Base-by-base conservation (phyloP, 192 early-diverging fungal genomes). In the Coemansia sp. region DNA sequence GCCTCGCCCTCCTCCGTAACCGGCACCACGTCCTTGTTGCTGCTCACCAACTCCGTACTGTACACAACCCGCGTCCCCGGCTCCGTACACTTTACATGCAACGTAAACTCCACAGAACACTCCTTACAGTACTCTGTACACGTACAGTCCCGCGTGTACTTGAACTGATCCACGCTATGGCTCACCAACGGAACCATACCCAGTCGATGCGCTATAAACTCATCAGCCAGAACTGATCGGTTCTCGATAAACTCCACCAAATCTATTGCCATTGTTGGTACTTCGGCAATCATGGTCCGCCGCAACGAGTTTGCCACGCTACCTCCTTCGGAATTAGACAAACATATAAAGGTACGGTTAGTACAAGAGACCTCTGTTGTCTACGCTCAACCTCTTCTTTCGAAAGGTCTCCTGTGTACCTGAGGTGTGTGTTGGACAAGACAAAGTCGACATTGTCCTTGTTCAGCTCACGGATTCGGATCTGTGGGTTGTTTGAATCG, bases 231-330 rank as follows among this genome's bases (percentile, higher is more conserved):
- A 11, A 95, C 89, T 1, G 91, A 85, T 22, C 89, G 88, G 75
- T 98, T 98, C 8, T 77, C 80, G 43, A 91, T 86, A 60, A 98
- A 88, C 54, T 96, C 86, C 13, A 98, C 96, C 77, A 95, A 78
- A 55, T 98, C 96, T 40, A 98, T 96, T 5, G 96, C 96, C 83
- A 98, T 91, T 5, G 96, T 98, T 10, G 93, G 89, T 16, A 98
- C 93, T 60, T 98, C 96, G 17, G 93, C 86, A 52, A 98, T 92
- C 93, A 98, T 96, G n/a, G 86, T 77, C 39, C 96, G 78, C 38
- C 96, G 82, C 17, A 98, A 64, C 12, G 91, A 80, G 69, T 98
- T 98, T 23, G 96, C 93, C 5, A 98, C 79, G 43, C 48, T 60
- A 48, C 34, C 11, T 4, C 19, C n/a, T 26, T 7, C 12, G 18